These are phyloP conservation scores for Fusarium sp. DNA, from an alignment of 2,329 filamentous ascomycete genomes.

Conservation along the genomic window DNA sequence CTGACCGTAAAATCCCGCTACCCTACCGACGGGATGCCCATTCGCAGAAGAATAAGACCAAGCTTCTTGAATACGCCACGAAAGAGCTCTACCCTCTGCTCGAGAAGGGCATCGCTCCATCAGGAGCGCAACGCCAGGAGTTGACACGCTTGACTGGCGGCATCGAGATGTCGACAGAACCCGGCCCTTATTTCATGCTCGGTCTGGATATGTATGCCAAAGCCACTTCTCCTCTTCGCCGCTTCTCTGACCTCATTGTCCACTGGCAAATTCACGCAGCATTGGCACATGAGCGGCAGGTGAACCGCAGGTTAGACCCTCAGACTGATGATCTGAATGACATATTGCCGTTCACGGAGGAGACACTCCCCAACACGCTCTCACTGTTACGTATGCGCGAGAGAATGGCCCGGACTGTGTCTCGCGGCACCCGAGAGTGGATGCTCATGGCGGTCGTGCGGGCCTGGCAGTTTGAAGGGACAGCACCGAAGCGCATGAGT, in stretches of 20 bases:
- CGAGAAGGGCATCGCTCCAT: slow-evolving; percentile 50
- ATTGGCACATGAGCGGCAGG: slow-evolving; percentile 59
- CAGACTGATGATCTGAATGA: slow-evolving; percentile 46
- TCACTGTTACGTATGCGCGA: slow-evolving; percentile 65
- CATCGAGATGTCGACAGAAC: slow-evolving; percentile 63
- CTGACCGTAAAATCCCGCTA: slow-evolving; percentile 66
- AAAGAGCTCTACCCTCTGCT: slow-evolving; percentile 52
- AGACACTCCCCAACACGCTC: slow-evolving; percentile 58
- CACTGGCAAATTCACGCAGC: slow-evolving; percentile 76
- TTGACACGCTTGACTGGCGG: slow-evolving; percentile 56
- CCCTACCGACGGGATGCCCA: slow-evolving; percentile 67
- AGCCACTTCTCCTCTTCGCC: slow-evolving; percentile 73
- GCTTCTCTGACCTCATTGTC: slow-evolving; percentile 70
- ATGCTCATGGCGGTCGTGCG: slow-evolving; percentile 70
- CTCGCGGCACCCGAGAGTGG: slow-evolving; percentile 63
- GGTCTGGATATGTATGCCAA: slow-evolving; percentile 72
- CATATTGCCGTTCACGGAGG: slow-evolving; percentile 60
- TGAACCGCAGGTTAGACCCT: slow-evolving; percentile 42
- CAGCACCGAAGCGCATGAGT: slow-evolving; percentile 60
- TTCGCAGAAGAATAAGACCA: slow-evolving; percentile 51
- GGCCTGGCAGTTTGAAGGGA: slow-evolving; percentile 67
- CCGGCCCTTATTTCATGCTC: slow-evolving; percentile 67
- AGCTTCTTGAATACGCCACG: slow-evolving; percentile 53
- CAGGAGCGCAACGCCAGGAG: slow-evolving; percentile 45
- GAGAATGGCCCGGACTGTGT: slow-evolving; percentile 60